phyloP scores from a whole-genome alignment of 352 stramenopile species.

The Thraustotheca clavata region DNA sequence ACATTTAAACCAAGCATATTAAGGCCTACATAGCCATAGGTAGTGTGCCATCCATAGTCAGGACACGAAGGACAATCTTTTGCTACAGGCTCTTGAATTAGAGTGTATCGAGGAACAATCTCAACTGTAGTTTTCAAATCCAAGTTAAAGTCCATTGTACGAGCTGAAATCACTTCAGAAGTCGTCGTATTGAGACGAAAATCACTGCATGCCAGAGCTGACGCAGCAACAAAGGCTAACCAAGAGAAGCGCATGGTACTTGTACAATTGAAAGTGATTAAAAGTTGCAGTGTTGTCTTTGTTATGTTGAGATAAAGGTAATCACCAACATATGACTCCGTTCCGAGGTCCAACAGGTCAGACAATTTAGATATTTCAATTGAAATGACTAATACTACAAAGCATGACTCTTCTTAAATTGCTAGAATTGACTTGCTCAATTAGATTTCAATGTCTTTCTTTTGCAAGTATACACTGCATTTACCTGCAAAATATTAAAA shows the following conservation, averaged over 20 bases:
- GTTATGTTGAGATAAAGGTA: no score
- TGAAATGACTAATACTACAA: no score
- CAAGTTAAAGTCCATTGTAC: slow-evolving; percentile 49
- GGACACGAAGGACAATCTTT: slow-evolving; percentile 31
- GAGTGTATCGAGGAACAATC: slow-evolving; percentile 37
- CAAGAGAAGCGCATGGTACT: not conserved
- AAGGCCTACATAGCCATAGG: slow-evolving; percentile 39
- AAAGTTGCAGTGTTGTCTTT: no score
- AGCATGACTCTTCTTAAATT: no score
- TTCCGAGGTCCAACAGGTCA: no score
- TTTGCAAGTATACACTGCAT: no score
- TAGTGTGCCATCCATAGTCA: slow-evolving; percentile 35
- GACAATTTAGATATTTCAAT: no score
- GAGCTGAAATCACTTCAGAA: slow-evolving; percentile 32
- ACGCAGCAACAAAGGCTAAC: not conserved
- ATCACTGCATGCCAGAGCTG: slow-evolving; percentile 37
- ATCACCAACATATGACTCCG: no score
- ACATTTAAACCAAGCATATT: slow-evolving; percentile 51
- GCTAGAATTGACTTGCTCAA: no score
- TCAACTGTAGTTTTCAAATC: slow-evolving; percentile 39
- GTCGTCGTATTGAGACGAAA: slow-evolving; percentile 38
- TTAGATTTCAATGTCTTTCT: no score
- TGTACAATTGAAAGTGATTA: no score
- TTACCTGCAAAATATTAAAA: no score
- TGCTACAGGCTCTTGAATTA: slow-evolving; percentile 39